Percentiles rank a stretch among this genome's conserved stretches.
Evolutionary conservation across 805 yeast genomes (phyloP).

Genomic region (Komagataella populi): DNA sequence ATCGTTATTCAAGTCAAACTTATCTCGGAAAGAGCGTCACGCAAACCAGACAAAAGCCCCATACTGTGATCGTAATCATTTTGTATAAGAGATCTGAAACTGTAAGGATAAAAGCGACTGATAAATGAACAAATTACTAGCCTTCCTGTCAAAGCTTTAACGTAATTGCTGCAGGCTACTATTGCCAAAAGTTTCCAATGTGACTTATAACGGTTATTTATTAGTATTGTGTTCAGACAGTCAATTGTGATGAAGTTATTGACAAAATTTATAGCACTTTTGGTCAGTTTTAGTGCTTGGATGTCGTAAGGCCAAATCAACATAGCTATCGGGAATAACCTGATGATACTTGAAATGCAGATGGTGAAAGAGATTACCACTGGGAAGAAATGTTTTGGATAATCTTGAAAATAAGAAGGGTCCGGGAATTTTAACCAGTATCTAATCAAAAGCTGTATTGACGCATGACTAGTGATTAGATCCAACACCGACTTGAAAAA

Average conservation of each 20-base stretch:
- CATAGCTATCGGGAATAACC: slow-evolving; percentile 83
- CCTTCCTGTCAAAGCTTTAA: slow-evolving; percentile 10
- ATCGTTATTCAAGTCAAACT: background rate
- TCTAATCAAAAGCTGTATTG: slow-evolving; percentile 20
- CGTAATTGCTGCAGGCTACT: slow-evolving; percentile 11
- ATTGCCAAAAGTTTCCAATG: slow-evolving; percentile 15
- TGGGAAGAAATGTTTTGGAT: slow-evolving; percentile 15
- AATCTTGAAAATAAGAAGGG: slow-evolving; percentile 7
- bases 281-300: slow-evolving; percentile 30
- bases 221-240: slow-evolving; percentile 17
- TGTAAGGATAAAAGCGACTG: background rate
- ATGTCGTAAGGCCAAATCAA: slow-evolving; percentile 94
- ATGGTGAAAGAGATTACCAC: slow-evolving; percentile 53
- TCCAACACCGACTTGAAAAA: slow-evolving; percentile 32
- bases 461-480: slow-evolving; percentile 7
- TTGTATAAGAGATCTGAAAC: background rate
- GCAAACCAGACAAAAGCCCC: background rate
- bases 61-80: background rate
- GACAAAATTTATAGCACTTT: slow-evolving; percentile 16
- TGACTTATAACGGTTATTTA: slow-evolving; percentile 11
- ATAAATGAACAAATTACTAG: slow-evolving; percentile 6
- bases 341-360: slow-evolving; percentile 64
- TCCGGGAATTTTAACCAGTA: slow-evolving; percentile 17
- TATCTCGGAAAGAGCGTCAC: background rate
- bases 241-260: slow-evolving; percentile 17